Conservation (phyloP, 257 asterid genomes). For the Agastache rugosa region DNA sequence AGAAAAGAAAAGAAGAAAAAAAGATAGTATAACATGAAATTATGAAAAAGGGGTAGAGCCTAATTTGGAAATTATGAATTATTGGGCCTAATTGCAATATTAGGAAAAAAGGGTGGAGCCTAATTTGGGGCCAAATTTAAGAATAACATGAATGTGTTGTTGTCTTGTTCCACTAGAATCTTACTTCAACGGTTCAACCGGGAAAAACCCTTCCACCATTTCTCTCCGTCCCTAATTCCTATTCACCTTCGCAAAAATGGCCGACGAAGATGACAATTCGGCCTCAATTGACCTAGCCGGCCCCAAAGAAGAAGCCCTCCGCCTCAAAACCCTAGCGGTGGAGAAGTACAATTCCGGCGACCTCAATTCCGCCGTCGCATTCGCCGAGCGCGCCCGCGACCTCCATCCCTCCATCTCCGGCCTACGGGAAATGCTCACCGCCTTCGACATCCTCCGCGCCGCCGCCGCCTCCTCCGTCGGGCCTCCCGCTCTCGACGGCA, state of each 20-base stretch:
- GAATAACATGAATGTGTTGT: neutral
- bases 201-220: constrained; percentile 37
- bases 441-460: constrained; percentile 63
- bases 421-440: constrained; percentile 62
- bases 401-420: constrained; percentile 63
- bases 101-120: neutral
- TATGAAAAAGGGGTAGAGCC: too few species aligned
- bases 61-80: too few species aligned
- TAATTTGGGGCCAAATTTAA: neutral
- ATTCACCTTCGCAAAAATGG: constrained; percentile 37
- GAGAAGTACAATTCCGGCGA: constrained; percentile 57
- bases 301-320: constrained; percentile 50
- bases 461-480: constrained; percentile 56
- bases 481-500: constrained; percentile 25
- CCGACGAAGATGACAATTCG: constrained; percentile 30
- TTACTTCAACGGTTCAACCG: neutral
- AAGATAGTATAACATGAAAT: too few species aligned
- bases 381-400: constrained; percentile 71
- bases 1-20: too few species aligned
- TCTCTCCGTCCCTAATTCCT: constrained; percentile 5
- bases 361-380: constrained; percentile 63
- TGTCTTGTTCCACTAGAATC: neutral
- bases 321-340: constrained; percentile 69
- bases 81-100: too few species aligned
- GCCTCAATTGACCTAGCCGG: constrained; percentile 18